Conservation (phyloP, 495 filamentous ascomycete species). For the Neurospora sp. region DNA sequence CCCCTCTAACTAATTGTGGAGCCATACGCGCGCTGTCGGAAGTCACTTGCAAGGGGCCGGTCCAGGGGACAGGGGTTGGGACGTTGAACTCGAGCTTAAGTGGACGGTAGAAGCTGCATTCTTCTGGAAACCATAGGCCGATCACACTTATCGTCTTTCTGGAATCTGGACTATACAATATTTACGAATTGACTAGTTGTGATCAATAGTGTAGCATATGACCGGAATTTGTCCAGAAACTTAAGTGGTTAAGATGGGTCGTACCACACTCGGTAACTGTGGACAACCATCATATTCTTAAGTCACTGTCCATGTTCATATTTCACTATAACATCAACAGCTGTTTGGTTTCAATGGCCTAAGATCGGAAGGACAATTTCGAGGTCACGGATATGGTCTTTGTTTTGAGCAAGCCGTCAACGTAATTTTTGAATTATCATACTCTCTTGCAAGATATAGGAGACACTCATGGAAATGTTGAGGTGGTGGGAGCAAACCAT, state of each 20-base stretch:
- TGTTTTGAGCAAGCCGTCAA: not conserved
- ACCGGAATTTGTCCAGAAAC: not conserved
- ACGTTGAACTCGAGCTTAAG: not conserved
- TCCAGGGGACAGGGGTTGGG: not conserved
- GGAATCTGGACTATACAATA: too few relatives aligned
- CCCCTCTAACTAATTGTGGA: slow-evolving; percentile 1
- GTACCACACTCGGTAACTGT: not conserved
- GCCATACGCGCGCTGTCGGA: not conserved
- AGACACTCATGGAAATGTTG: not conserved
- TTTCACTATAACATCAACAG: not conserved
- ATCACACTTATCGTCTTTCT: not conserved
- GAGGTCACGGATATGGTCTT: not conserved
- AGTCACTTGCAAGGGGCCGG: not conserved
- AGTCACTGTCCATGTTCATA: not conserved
- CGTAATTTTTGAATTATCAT: too few relatives aligned
- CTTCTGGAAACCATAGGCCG: not conserved
- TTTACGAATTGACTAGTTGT: not conserved
- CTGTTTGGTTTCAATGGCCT: not conserved
- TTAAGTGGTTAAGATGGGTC: not conserved
- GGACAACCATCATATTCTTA: not conserved
- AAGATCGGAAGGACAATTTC: not conserved
- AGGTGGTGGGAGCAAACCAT: not conserved
- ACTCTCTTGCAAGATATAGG: not conserved
- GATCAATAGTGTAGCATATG: not conserved
- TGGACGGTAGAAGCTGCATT: not conserved